Conservation (phyloP, 1,139 yeast species). For the Taphrina confusa region DNA sequence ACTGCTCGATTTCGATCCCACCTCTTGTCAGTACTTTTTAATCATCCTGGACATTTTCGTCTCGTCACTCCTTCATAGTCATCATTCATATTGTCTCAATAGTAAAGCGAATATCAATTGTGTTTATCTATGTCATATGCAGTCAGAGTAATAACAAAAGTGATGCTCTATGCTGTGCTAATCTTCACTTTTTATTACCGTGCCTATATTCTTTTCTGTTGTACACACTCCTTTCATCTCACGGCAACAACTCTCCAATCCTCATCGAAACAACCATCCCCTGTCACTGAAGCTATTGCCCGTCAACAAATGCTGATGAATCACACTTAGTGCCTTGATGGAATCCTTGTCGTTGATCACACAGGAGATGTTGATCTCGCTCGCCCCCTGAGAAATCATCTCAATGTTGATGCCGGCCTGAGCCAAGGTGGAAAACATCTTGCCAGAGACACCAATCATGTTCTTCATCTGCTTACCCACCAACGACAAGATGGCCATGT, state of each 20-base stretch:
- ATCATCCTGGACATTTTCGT: conserved; percentile 31
- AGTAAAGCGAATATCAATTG: no score
- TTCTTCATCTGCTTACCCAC: conserved; percentile 98
- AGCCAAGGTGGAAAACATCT: conserved; percentile 92
- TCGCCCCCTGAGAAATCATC: conserved; percentile 98
- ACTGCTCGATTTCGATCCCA: conserved; percentile 28
- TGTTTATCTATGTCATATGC: no score
- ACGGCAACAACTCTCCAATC: background rate
- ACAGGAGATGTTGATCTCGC: conserved; percentile 93
- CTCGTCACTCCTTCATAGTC: background rate
- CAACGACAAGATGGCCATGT: conserved; percentile 85
- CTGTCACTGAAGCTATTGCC: conserved; percentile 30
- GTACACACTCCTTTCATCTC: no score
- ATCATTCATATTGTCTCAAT: background rate
- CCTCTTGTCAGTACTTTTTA: conserved; percentile 31
- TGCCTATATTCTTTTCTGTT: no score
- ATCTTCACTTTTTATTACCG: background rate
- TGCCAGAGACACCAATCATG: conserved; percentile 93
- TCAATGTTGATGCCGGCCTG: conserved; percentile 91
- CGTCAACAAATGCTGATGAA: conserved; percentile 70
- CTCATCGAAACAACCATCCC: conserved; percentile 29
- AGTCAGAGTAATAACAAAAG: background rate
- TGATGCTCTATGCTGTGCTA: background rate
- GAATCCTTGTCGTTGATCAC: conserved; percentile 85
- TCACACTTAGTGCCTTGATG: conserved; percentile 77